Base-by-base conservation (phyloP, 2,329 filamentous ascomycete genomes). In the Hymenoscyphus scutula region DNA sequence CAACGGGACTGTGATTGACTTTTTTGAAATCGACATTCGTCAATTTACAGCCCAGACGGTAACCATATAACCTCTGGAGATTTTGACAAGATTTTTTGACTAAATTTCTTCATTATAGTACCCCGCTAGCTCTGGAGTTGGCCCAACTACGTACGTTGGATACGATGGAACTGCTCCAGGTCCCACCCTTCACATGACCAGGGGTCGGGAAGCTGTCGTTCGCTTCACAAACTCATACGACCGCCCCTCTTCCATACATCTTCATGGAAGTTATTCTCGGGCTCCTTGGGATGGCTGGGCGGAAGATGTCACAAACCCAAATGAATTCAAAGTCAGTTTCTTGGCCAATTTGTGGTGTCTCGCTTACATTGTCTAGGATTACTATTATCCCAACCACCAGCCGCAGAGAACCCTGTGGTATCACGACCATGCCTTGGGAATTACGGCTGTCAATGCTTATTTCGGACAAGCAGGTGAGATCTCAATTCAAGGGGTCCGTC, bases 301-400 rank as follows among this genome's bases (percentile, higher is more conserved):
- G 1, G 77, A 79, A 56, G 83, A 86, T 64, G 74, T 77, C 19
- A 80, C 81, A 1, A 59, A 59, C 0, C 78, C 79, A 0, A 81
- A 82, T 0, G 74, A 85, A 67, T 84, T 80, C 73, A 86, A 87
- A 23, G 41, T 48, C 2, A 48, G 41, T 10, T 11, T 13, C n/a
- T 25, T 25, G 5, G 19, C 10, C n/a, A 4, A 25, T 8, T 48
- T 48, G 41, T 48, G 11, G n/a, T 13, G 13, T n/a, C 11, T 48
- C 41, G 41, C 41, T 48, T 48, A 48, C 23, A 19, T 10, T 8
- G 23, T 48, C 41, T 48, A 48, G 71, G 84, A 86, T 65, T 86
- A 87, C 70, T 87, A 85, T 70, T 87, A 84, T 67, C 83, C 84
- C 13, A 86, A 86, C 70, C 74, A 71, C 11, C 80, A 85, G 69